Percentiles rank a stretch among this genome's conserved stretches.
Evolutionary conservation across 805 yeast species (phyloP).

Genomic region (Starmerella riodocensis): DNA sequence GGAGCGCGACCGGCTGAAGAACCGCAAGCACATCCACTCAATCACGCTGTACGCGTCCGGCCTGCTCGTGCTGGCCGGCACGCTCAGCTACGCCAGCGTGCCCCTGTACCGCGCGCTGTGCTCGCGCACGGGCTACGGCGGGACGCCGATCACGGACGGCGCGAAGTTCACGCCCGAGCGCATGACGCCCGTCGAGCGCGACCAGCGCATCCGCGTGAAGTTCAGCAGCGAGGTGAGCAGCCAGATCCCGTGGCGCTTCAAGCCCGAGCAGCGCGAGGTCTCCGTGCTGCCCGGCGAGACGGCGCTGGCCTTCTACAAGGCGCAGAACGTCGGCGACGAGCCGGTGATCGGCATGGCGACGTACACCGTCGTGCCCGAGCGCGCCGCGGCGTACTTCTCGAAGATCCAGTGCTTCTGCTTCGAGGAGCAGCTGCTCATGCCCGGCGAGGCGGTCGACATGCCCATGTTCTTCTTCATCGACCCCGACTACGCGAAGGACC

Average conservation of each 20-base stretch:
- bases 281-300: conserved; percentile 93
- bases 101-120: conserved; percentile 86
- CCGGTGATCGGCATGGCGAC: conserved; percentile 99
- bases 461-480: conserved; percentile 94
- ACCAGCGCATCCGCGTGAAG: conserved; percentile 64
- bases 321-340: conserved; percentile 69
- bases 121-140: conserved; percentile 92
- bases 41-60: conserved; percentile 21
- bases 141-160: conserved; percentile 80
- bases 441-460: conserved; percentile 98
- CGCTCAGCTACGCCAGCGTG: conserved; percentile 76
- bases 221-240: conserved; percentile 89
- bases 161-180: conserved; percentile 74
- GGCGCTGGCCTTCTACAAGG: conserved; percentile 88
- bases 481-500: conserved; percentile 89
- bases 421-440: conserved; percentile 84
- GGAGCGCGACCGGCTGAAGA: conserved; percentile 4
- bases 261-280: conserved; percentile 89
- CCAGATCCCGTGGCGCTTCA: conserved; percentile 84
- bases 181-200: conserved; percentile 74
- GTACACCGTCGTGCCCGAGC: conserved; percentile 90
- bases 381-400: conserved; percentile 90
- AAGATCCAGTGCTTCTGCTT: conserved; percentile 97
- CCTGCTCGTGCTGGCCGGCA: conserved; percentile 25
- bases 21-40: conserved; percentile 14